Evolutionary conservation across 2,329 filamentous ascomycete genomes (phyloP).

Genomic region (Phymatotrichopsis omnivora): DNA sequence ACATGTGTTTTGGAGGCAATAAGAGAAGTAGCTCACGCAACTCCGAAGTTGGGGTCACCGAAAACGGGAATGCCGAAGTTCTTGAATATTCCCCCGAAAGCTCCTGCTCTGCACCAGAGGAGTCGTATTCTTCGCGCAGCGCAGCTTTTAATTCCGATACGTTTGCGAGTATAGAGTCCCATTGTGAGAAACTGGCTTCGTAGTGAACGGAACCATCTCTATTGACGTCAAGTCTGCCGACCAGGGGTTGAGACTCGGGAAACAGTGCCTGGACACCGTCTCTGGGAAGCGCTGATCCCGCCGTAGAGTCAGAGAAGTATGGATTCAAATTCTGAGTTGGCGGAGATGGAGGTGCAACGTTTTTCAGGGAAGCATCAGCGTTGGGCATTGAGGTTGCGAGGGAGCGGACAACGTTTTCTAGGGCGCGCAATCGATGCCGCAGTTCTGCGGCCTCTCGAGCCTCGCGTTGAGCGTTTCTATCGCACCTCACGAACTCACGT

Average conservation of each 20-base stretch:
- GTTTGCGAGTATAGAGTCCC: neutral
- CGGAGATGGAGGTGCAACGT: neutral
- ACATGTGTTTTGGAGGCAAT: neutral
- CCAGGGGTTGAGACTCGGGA: neutral
- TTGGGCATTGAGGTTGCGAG: neutral
- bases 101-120: no score
- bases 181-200: neutral
- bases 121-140: neutral
- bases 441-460: conserved; percentile 1
- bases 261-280: neutral
- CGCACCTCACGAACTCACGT: no score
- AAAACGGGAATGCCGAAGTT: neutral
- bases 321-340: neutral
- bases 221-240: neutral
- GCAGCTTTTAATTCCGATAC: neutral
- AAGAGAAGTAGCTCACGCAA: neutral
- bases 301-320: neutral
- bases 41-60: neutral
- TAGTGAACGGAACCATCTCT: neutral
- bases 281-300: neutral
- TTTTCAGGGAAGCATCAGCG: neutral
- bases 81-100: no score
- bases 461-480: no score
- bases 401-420: neutral
- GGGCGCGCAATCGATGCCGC: neutral